phyloP scores from a whole-genome alignment of 2,329 filamentous ascomycete genomes.

The Lasiodiplodia gonubiensis region DNA sequence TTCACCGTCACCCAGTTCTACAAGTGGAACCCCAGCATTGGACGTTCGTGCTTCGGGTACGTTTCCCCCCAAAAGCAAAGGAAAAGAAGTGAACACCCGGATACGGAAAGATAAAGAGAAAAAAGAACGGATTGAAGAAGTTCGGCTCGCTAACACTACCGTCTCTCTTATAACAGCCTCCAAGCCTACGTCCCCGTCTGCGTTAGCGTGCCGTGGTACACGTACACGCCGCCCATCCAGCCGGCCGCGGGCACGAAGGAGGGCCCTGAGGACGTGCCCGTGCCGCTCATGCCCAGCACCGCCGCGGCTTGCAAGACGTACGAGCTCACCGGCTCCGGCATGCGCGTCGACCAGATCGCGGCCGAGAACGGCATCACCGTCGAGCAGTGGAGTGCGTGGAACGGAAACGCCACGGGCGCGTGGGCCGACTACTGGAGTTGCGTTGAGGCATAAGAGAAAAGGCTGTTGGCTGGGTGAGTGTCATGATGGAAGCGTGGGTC shows the following conservation, averaged over 20 bases:
- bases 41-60: constrained; percentile 7
- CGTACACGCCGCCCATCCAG: constrained; percentile 34
- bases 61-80: not conserved
- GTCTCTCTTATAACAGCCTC: constrained; percentile 30
- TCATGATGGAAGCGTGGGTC: not conserved
- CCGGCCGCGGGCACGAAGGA: constrained; percentile 32
- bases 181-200: constrained; percentile 43
- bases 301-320: constrained; percentile 38
- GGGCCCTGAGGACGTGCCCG: constrained; percentile 32
- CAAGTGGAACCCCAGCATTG: constrained; percentile 42
- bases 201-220: constrained; percentile 37
- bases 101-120: not conserved
- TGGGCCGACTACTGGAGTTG: constrained; percentile 28
- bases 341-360: constrained; percentile 20
- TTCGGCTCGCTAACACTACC: constrained; percentile 33
- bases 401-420: constrained; percentile 22
- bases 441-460: constrained; percentile 22
- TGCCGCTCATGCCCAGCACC: constrained; percentile 41
- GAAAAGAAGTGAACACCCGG: not conserved
- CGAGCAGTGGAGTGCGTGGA: constrained; percentile 24
- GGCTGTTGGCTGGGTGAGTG: not conserved
- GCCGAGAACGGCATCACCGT: constrained; percentile 35
- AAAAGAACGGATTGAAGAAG: not conserved
- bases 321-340: constrained; percentile 33
- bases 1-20: constrained; percentile 44